These are phyloP conservation scores for Trichoderma polysporum DNA, from an alignment of 2,329 filamentous ascomycete species.

Conservation along the genomic window DNA sequence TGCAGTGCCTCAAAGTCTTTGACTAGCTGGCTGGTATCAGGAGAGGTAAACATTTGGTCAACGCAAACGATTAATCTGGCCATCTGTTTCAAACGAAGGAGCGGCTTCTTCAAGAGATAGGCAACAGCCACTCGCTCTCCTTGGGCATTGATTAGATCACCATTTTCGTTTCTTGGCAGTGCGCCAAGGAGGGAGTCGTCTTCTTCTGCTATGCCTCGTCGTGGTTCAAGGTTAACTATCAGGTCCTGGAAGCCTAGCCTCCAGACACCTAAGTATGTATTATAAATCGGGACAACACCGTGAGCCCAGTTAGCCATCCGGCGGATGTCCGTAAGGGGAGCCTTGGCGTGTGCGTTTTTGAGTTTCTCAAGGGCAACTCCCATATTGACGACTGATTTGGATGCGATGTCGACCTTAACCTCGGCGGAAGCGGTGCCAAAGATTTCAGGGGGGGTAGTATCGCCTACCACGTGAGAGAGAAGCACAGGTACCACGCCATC, in stretches of 20 bases:
- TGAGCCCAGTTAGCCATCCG: constrained; percentile 79
- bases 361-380: constrained; percentile 84
- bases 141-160: constrained; percentile 67
- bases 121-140: constrained; percentile 93
- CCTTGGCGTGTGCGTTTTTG: constrained; percentile 74
- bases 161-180: constrained; percentile 61
- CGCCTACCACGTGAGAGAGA: constrained; percentile 77
- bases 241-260: constrained; percentile 91
- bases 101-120: constrained; percentile 83
- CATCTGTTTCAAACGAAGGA: constrained; percentile 85
- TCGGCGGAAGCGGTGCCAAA: constrained; percentile 59
- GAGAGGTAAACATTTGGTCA: constrained; percentile 53
- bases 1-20: constrained; percentile 69
- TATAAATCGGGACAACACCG: constrained; percentile 73
- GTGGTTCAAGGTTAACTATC: constrained; percentile 85
- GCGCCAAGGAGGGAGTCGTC: constrained; percentile 60
- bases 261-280: constrained; percentile 85
- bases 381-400: constrained; percentile 91
- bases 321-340: constrained; percentile 71
- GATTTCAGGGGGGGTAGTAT: constrained; percentile 62
- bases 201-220: constrained; percentile 52
- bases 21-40: constrained; percentile 42
- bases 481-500: constrained; percentile 94
- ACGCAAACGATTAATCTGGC: constrained; percentile 76
- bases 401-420: constrained; percentile 60